Base-by-base conservation (phyloP, 768 basidiomycete species). In the Xerocomellus intermedius region DNA sequence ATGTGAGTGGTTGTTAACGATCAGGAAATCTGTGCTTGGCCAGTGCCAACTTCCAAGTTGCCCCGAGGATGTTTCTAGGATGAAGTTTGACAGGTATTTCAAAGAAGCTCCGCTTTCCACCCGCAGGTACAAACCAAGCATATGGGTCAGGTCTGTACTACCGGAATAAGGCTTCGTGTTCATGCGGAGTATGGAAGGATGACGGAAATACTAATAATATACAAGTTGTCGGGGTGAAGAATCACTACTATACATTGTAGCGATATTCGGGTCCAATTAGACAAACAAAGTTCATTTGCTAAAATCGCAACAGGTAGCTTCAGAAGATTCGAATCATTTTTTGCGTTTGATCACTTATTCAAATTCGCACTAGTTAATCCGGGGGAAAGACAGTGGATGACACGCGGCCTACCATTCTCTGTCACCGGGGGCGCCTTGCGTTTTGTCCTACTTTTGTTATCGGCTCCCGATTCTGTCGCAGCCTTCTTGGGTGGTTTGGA, bases 381-480 rank as follows among this genome's bases (percentile, higher is more conserved):
- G 1, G 21, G 13, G 24, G 16, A 50, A 35, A 39, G 22, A 36
- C 10, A 22, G 14, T 3, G 16, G n/a, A 6, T 4, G n/a, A 26
- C 38, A 50, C 19, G 4, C 2, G 19, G 48, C 74, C 76, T 61
- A 80, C 80, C 73, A 22, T 69, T 67, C 24, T 75, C 64, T 43
- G 69, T 71, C 57, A 68, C 58, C 42, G 70, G 72, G 32, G 70
- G 57, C 8, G 79, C 81, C 63, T 82, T 83, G 53, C 82, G 72
- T 68, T 82, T 82, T 42, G 60, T 64, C 28, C 73, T 72, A 9
- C 52, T 44, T 19, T 64, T 73, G 59, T 52, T 65, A 9, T 47
- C 61, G 6, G 46, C 53, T 24, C 57, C 50, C 50, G 38, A 22
- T 24, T 13, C 41, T 6, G 9, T 17, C 17, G 54, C 42, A 57